phyloP scores from a whole-genome alignment of 768 basidiomycete genomes.

The Chlorophyllum brunneum region DNA sequence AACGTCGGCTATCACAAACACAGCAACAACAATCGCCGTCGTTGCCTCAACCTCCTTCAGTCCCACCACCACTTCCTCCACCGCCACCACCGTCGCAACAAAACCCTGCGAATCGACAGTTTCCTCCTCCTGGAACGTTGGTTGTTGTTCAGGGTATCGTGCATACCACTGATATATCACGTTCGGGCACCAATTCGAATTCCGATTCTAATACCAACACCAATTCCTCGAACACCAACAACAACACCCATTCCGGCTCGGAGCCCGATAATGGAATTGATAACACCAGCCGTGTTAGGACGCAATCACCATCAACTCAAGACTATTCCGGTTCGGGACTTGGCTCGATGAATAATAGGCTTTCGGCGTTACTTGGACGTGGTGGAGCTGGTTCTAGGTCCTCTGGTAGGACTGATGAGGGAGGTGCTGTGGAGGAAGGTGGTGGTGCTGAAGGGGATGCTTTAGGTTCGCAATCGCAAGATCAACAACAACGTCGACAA shows the following conservation, averaged over 20 bases:
- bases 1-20: too few relatives aligned
- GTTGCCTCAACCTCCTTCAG: neutral
- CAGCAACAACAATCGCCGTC: neutral
- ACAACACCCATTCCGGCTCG: too few relatives aligned
- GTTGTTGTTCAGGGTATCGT: slow-evolving; percentile 84
- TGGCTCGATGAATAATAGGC: slow-evolving; percentile 22
- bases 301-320: neutral
- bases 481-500: slow-evolving; percentile 6
- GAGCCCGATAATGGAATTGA: neutral
- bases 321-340: too few relatives aligned
- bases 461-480: neutral
- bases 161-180: slow-evolving; percentile 66
- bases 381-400: slow-evolving; percentile 34
- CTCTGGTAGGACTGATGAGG: too few relatives aligned
- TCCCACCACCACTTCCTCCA: neutral
- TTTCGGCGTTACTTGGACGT: slow-evolving; percentile 24
- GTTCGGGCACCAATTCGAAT: slow-evolving; percentile 23
- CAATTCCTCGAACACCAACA: too few relatives aligned
- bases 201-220: neutral
- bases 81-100: neutral
- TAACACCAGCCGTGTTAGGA: neutral
- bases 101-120: slow-evolving; percentile 41
- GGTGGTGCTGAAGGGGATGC: neutral
- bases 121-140: slow-evolving; percentile 73
- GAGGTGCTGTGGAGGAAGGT: neutral